Conservation (phyloP, 495 filamentous ascomycete species). For the Hypomontagnella monticulosa region DNA sequence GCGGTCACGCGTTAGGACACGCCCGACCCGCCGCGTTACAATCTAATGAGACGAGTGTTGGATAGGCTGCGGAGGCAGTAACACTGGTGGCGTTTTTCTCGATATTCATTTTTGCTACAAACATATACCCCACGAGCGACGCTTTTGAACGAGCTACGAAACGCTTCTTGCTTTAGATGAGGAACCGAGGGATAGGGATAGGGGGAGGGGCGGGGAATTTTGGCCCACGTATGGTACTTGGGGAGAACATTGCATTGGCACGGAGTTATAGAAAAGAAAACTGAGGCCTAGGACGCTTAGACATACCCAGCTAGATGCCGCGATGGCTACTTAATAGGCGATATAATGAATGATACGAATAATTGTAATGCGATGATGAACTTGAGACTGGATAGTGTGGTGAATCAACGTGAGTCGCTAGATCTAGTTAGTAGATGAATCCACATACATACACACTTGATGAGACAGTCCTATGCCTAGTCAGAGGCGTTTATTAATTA, state of each 20-base stretch:
- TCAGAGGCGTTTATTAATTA: no score
- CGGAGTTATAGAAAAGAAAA: conserved; percentile 9
- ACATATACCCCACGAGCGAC: conserved; percentile 35
- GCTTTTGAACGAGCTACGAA: not conserved
- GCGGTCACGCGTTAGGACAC: conserved; percentile 23
- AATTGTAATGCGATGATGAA: no score
- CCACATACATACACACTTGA: no score
- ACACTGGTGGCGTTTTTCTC: conserved; percentile 2
- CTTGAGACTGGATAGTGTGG: no score
- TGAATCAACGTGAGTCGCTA: not conserved
- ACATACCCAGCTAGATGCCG: conserved; percentile 9
- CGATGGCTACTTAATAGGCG: not conserved
- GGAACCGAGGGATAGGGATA: conserved; percentile 1
- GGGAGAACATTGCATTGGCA: conserved; percentile 3
- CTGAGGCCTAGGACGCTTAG: conserved; percentile 1
- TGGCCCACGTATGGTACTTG: not conserved
- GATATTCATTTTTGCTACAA: conserved; percentile 8
- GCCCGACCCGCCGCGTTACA: conserved; percentile 3
- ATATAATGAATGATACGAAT: conserved; percentile 11
- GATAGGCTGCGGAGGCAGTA: conserved; percentile 8
- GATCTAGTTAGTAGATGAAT: not conserved
- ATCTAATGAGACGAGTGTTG: not conserved
- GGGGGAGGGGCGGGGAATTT: conserved; percentile 1
- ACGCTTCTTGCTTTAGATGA: conserved; percentile 20
- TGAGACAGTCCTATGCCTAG: no score